Evolutionary conservation across 768 basidiomycete genomes (phyloP), one percentile per base, ranked within the genome.

Genomic region (Stropharia rugosoannulata): DNA sequence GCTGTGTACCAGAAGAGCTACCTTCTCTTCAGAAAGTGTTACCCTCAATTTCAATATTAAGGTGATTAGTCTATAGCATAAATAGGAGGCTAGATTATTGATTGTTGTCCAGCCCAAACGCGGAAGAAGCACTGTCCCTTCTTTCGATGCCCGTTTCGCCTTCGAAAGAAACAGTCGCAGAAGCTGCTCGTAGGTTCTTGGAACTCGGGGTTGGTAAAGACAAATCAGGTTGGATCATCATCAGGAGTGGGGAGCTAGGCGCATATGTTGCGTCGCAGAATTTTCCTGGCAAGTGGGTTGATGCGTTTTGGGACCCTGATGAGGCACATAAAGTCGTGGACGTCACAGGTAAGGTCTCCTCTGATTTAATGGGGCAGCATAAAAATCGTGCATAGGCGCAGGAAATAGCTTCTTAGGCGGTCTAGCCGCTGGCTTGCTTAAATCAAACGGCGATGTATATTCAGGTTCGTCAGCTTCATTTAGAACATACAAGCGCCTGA

Each of bases 401-500:
- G 94, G 94, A 13, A 96, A 96, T 68, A 80, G 84, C 56, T 96
- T 95, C 69, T 76, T 95, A 19, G 93, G 93, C 12, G 93, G 93
- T 5, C 76, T 95, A 12, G 84, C 84, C 10, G 93, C 90, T 16
- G 93, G 93, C 0, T 67, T 94, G 49, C 59, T 72, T 16, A 62
- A 84, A 49, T 73, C 79, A 42, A 64, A 78, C 39, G 82, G 80
- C 1, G 80, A 93, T 65, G 68, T 90, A n/a, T 77, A 77, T 47
- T 72, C 84, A 77, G 90, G 93, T 92, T 56, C 56, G 71, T 67
- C 11, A 32, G 18, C 44, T 27, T 18, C 36, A 41, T 37, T 12
- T 10, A 36, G 27, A 19, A 54, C 25, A 55, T 42, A 58, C 39
- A 47, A 55, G 51, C 41, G 15, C 8, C 15, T 59, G 40, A 48